A percentile compares a stretch with the other conserved stretches of the same genome.
Evolutionary conservation across 768 basidiomycete genomes (phyloP).

Genomic region (Paxillus ammoniavirescens): DNA sequence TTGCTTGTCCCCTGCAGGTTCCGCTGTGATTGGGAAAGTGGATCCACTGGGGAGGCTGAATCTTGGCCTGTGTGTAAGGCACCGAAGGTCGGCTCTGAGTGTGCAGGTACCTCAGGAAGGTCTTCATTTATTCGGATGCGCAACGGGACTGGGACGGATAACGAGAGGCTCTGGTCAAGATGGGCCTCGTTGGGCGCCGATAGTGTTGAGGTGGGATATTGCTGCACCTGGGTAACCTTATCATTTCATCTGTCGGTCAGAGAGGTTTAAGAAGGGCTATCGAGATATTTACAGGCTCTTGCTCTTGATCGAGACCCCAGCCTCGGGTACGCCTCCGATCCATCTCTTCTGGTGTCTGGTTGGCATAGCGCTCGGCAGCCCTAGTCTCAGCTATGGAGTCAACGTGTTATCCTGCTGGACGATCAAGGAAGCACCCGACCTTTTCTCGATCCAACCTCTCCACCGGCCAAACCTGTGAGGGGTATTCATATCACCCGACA

Average conservation of each 20-base stretch:
- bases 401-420: constrained; percentile 1
- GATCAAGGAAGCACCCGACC: constrained; percentile 39
- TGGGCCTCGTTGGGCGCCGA: constrained; percentile 3
- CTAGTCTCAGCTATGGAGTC: constrained; percentile 35
- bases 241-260: constrained; percentile 5
- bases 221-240: constrained; percentile 17
- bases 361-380: constrained; percentile 80
- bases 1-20: constrained; percentile 39
- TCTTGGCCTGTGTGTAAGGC: background rate
- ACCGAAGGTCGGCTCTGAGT: constrained; percentile 7
- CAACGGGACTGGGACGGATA: constrained; percentile 20
- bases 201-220: background rate
- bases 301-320: constrained; percentile 55
- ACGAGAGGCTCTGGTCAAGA: constrained; percentile 10
- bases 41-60: constrained; percentile 23
- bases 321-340: constrained; percentile 60
- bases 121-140: constrained; percentile 46
- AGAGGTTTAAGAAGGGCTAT: background rate
- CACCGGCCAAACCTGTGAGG: constrained; percentile 73
- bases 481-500: constrained; percentile 1
- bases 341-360: constrained; percentile 58
- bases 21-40: constrained; percentile 28
- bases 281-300: constrained; percentile 13
- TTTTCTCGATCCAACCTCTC: constrained; percentile 87
- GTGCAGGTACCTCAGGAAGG: constrained; percentile 25